Percentiles rank a stretch among this genome's conserved stretches.
Conservation (phyloP, 1,284 basidiomycete species). For the Anthracocystis panici-leucophaei region DNA sequence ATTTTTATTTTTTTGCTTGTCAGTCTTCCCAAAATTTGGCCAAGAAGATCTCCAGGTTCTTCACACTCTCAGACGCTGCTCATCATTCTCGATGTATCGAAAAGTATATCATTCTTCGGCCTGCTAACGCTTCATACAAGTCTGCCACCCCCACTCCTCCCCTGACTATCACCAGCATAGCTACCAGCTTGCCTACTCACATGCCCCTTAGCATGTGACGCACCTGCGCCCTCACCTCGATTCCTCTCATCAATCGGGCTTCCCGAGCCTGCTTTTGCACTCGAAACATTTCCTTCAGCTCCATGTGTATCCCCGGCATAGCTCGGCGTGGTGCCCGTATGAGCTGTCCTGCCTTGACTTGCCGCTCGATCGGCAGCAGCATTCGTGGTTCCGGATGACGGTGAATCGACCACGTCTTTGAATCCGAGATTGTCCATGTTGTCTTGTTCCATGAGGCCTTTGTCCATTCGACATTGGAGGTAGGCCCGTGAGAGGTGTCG, state of each 20-base stretch:
- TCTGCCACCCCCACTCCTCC: slow-evolving; percentile 6
- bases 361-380: slow-evolving; percentile 16
- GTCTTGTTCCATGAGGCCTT: slow-evolving; percentile 70
- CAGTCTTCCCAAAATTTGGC: no score
- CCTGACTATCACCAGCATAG: slow-evolving; percentile 27
- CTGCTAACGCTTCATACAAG: slow-evolving; percentile 11
- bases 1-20: not conserved
- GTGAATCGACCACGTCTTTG: slow-evolving; percentile 29
- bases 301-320: slow-evolving; percentile 35
- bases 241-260: slow-evolving; percentile 23
- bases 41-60: no score
- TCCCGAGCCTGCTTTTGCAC: slow-evolving; percentile 17
- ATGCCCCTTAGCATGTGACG: slow-evolving; percentile 13
- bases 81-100: not conserved
- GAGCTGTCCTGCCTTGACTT: slow-evolving; percentile 10
- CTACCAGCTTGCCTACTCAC: slow-evolving; percentile 26
- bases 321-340: slow-evolving; percentile 9
- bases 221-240: slow-evolving; percentile 6
- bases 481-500: slow-evolving; percentile 83
- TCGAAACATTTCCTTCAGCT: slow-evolving; percentile 9
- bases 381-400: slow-evolving; percentile 4
- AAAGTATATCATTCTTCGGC: no score
- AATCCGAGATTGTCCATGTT: slow-evolving; percentile 65
- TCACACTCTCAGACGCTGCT: not conserved
- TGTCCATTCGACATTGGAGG: slow-evolving; percentile 91